Evolutionary conservation across 805 yeast species (phyloP), one percentile per base, ranked within the genome.

Genomic region (Zygoascus flipseniorum): DNA sequence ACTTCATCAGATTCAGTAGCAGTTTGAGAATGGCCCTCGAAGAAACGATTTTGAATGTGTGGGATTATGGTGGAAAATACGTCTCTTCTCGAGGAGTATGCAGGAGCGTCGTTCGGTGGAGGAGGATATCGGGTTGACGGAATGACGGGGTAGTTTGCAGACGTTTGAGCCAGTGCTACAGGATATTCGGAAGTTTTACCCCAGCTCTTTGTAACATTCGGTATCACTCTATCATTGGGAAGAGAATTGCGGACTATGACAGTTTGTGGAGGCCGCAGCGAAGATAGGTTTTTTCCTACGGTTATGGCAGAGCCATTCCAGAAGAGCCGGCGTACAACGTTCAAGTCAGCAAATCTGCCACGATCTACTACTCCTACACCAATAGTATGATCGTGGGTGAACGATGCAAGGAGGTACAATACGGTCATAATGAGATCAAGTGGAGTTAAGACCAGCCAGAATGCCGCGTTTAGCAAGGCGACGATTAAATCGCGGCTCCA

Each of bases 251-350:
- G 23, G 18, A 45, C 42, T 9, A 42, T 19, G n/a, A 57, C 50
- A 14, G 57, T 19, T 19, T 51, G 28, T 5, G 62, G 62, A 11
- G 52, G 43, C 14, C 31, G 10, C 19, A 59, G 48, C 8, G 50
- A 51, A 8, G 45, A 18, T 23, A 57, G 52, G 16, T 43, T 31
- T 9, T 43, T 50, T 18, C 53, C 52, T 11, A 53, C 47, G 19
- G 48, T 28, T 11, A 59, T 50, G 9, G 41, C 23, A 19, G 52
- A 39, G 0, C 62, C 61, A 9, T 45, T 32, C 61, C 62, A 58
- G 44, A 59, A 59, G 42, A 59, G 49, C 16, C 52, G 41, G 13
- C 62, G 48, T 3, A 55, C 35, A 13, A 53, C 37, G 28, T 52
- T 52, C 32, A 59, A 31, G n/a, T 59, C 61, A 8, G 49, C 52